phyloP scores from a whole-genome alignment of 1,284 basidiomycete genomes.

The Ustilago crameri region DNA sequence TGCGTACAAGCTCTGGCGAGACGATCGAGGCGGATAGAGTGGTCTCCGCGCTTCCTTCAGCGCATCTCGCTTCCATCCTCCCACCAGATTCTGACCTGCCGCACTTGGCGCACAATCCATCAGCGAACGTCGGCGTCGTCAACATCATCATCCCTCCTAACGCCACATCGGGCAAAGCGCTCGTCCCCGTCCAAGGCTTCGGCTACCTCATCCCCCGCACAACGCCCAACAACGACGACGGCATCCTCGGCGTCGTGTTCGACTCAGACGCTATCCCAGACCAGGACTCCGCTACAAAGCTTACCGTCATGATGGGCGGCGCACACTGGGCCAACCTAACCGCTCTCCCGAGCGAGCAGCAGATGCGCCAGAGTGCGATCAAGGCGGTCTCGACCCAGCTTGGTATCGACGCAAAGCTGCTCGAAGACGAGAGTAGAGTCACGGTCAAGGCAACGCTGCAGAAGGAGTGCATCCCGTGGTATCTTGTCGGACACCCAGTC shows the following conservation, averaged over 20 bases:
- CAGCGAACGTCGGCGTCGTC: constrained; percentile 63
- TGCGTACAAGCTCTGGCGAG: constrained; percentile 19
- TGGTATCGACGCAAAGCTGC: constrained; percentile 34
- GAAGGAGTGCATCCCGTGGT: constrained; percentile 83
- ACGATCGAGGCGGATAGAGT: constrained; percentile 44
- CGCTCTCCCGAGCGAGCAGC: constrained; percentile 70
- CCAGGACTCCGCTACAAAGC: constrained; percentile 71
- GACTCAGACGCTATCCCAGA: constrained; percentile 72
- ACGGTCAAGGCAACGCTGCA: constrained; percentile 72
- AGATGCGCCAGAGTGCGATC: constrained; percentile 46
- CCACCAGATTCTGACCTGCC: constrained; percentile 66
- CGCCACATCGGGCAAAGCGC: constrained; percentile 75
- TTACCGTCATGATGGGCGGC: constrained; percentile 94
- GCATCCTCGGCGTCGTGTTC: constrained; percentile 73
- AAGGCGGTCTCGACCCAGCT: constrained; percentile 53
- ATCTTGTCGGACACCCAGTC: constrained; percentile 78
- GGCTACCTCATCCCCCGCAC: constrained; percentile 92
- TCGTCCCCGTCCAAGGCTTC: constrained; percentile 82
- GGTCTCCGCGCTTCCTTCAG: constrained; percentile 69
- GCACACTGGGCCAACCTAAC: constrained; percentile 70
- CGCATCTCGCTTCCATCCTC: constrained; percentile 38
- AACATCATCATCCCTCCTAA: constrained; percentile 62
- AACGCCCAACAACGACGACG: constrained; percentile 71
- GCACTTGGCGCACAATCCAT: constrained; percentile 65
- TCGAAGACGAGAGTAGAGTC: constrained; percentile 50